Evolutionary conservation across 176 grass and related monocot species (phyloP), one percentile per base, ranked within the genome.

Genomic region (Stipa capillata): DNA sequence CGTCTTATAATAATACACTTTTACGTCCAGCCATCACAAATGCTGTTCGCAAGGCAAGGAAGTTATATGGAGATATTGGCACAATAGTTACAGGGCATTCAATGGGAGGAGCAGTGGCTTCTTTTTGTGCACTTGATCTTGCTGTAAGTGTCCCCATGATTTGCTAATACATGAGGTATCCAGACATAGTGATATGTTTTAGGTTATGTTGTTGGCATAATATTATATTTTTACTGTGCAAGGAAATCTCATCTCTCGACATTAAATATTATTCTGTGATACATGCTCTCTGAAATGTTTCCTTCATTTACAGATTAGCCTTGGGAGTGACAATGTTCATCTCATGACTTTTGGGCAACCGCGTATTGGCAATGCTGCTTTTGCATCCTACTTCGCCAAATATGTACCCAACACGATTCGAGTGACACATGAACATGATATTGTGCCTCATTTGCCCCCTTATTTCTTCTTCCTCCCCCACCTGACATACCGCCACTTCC

Each of bases 381-480:
- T 93, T 54, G 84, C 86, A 0, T 80, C 81, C 9, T 87, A 69
- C 76, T 89, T 93, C 3, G 48, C 70, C 5, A 47, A 78, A 93
- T 75, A 84, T 37, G 90, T 93, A 25, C 83, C 81, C n/a, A 79
- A 81, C 47, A 78, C 84, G 40, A 60, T 93, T 61, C 80, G 90
- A 52, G 72, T 93, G 73, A 89, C 84, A 48, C 90, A 93, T 23
- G 90, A 69, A 25, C 81, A 49, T 53, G 90, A 93, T 73, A 81
- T 89, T 10, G 90, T 93, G 57, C 91, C 91, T 23, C 87, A 90
- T 81, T 87, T 93, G 63, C 91, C 91, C 1, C 91, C 91, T 32
- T 90, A 90, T 61, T 93, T 90, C 42, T 90, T 64, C 41, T 82
- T 82, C 47, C 80, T 93, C 1, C 61, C 85, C 18, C 2, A 40